Evolutionary conservation across 176 grass and related monocot species (phyloP).

Genomic region (Musa troglodytarum): DNA sequence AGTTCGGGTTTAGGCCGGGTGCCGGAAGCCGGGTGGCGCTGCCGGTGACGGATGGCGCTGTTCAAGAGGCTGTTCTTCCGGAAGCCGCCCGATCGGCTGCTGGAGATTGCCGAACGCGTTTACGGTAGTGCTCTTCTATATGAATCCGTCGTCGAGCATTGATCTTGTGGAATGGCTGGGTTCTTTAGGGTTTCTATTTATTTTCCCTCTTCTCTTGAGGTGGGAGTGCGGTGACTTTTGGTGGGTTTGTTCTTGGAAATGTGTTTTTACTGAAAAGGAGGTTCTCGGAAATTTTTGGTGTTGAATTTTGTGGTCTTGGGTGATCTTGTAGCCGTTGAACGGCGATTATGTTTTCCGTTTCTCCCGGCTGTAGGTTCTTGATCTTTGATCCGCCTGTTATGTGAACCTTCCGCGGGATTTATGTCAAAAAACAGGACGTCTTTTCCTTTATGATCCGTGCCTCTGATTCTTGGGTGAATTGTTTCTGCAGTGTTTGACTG

Average conservation of each 20-base stretch:
- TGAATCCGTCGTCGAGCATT: neutral
- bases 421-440: neutral
- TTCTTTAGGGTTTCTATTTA: neutral
- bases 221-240: no score
- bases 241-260: no score
- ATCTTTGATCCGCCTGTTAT: neutral
- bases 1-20: slow-evolving; percentile 16
- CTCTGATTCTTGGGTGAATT: neutral
- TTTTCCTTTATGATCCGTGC: neutral
- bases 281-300: neutral
- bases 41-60: slow-evolving; percentile 62
- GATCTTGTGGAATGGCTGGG: neutral
- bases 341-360: no score
- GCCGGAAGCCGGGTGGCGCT: slow-evolving; percentile 10
- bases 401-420: neutral
- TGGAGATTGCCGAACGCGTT: slow-evolving; percentile 93
- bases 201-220: neutral
- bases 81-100: slow-evolving; percentile 85
- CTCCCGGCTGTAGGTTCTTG: no score
- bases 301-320: no score
- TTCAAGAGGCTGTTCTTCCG: slow-evolving; percentile 87
- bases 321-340: no score
- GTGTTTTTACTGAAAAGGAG: neutral
- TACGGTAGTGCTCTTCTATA: slow-evolving; percentile 43
- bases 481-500: slow-evolving; percentile 37